Evolutionary conservation across 1,284 basidiomycete species (phyloP).

Genomic region (Boletus mariae): DNA sequence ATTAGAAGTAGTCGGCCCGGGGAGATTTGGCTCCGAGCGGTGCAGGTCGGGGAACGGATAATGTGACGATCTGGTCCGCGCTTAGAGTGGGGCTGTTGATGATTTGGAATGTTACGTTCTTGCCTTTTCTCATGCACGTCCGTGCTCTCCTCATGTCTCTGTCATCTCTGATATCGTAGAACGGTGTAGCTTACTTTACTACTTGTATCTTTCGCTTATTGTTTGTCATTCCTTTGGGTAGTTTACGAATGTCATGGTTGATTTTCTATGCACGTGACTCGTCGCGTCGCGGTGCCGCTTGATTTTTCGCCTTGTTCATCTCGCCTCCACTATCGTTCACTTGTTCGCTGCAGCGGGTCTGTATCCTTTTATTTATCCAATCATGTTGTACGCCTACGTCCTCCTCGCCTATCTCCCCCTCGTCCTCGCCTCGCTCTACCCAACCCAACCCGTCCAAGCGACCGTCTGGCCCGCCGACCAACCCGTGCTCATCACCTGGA

Average conservation of each 20-base stretch:
- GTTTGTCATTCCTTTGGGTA: slow-evolving; percentile 6
- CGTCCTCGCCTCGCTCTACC: slow-evolving; percentile 38
- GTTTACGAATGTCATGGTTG: slow-evolving; percentile 16
- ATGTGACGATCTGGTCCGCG: slow-evolving; percentile 23
- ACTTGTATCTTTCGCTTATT: slow-evolving; percentile 1
- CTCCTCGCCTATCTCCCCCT: slow-evolving; percentile 11
- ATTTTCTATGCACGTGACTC: slow-evolving; percentile 28
- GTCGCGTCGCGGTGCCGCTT: slow-evolving; percentile 13
- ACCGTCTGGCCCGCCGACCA: slow-evolving; percentile 43
- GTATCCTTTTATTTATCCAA: slow-evolving; percentile 7
- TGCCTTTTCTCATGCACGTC: neutral
- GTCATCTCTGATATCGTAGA: neutral
- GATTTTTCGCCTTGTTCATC: neutral
- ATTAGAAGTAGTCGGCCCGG: slow-evolving; percentile 58
- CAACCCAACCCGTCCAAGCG: slow-evolving; percentile 44
- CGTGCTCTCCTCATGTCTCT: neutral
- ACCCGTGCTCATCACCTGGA: slow-evolving; percentile 42
- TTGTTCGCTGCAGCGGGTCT: slow-evolving; percentile 26
- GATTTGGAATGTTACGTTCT: neutral
- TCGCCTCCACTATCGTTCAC: no score
- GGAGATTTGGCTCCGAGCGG: slow-evolving; percentile 73
- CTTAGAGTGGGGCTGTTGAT: neutral
- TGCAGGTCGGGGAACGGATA: slow-evolving; percentile 58
- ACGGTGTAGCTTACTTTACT: neutral
- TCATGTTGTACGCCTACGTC: slow-evolving; percentile 9